Conservation (phyloP, 306 rosid genomes). For the Dryas drummondii region DNA sequence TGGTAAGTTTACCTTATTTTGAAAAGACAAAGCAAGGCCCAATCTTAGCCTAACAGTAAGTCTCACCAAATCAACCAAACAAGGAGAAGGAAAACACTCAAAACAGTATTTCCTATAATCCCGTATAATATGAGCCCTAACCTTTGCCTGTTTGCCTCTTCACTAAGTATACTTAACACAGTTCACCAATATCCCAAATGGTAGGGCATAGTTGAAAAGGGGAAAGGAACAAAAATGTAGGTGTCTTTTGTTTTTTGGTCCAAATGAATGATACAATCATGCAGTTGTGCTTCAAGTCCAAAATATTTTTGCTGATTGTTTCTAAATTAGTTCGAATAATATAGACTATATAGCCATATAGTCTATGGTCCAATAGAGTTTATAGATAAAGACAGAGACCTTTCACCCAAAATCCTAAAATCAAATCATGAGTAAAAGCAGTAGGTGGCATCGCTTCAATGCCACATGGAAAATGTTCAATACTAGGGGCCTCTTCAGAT, state of each 20-base stretch:
- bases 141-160: no score
- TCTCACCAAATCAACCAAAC: neutral
- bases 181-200: no score
- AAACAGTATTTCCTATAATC: no score
- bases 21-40: neutral
- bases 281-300: neutral
- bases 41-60: no score
- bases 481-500: neutral
- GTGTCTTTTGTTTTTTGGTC: neutral
- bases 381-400: neutral
- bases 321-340: neutral
- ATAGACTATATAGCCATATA: neutral
- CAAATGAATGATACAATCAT: neutral
- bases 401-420: constrained; percentile 10
- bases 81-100: neutral
- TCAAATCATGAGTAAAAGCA: neutral
- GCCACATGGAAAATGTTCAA: neutral
- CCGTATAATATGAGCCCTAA: no score
- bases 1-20: neutral
- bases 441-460: constrained; percentile 13
- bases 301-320: neutral
- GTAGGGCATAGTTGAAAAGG: no score
- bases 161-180: no score
- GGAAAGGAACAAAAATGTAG: neutral
- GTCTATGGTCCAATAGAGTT: neutral